These are phyloP conservation scores for Theileria luwenshuni DNA, from an alignment of 169 alveolate species.

Conservation along the genomic window DNA sequence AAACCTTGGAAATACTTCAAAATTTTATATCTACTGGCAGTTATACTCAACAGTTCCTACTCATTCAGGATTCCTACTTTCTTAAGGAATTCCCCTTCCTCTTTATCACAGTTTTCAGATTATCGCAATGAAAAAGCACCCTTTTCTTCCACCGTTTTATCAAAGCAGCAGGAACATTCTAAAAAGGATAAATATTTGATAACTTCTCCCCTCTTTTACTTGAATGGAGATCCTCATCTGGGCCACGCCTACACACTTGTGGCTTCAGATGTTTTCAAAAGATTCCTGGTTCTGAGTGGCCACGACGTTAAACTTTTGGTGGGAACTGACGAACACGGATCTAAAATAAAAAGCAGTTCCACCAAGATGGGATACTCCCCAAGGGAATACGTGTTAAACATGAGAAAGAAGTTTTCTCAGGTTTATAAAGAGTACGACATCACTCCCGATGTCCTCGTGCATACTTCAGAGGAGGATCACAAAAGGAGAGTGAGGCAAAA, in stretches of 20 bases:
- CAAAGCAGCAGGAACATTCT: not conserved
- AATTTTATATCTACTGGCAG: not conserved
- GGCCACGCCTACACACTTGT: conserved; percentile 81
- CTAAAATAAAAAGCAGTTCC: conserved; percentile 79
- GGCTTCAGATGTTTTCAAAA: conserved; percentile 63
- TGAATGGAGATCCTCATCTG: conserved; percentile 74
- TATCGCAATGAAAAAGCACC: not conserved
- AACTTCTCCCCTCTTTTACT: conserved; percentile 69
- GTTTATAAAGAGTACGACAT: conserved; percentile 66
- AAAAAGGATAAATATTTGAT: conserved; percentile 11
- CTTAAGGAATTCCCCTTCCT: not conserved
- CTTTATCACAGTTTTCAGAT: not conserved
- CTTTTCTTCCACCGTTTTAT: not conserved
- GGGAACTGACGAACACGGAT: conserved; percentile 91
- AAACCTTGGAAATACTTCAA: not conserved
- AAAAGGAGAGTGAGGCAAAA: conserved; percentile 54
- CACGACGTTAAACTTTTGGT: conserved; percentile 47
- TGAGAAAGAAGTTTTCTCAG: conserved; percentile 64
- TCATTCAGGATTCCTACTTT: not conserved
- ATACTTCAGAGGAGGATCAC: conserved; percentile 80
- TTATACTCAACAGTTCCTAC: not conserved
- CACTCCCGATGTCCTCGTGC: conserved; percentile 69
- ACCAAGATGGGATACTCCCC: conserved; percentile 46
- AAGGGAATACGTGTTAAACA: conserved; percentile 61
- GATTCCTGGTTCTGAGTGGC: conserved; percentile 49